Conservation (phyloP, 192 early-diverging fungal species). For the Coemansia furcata region DNA sequence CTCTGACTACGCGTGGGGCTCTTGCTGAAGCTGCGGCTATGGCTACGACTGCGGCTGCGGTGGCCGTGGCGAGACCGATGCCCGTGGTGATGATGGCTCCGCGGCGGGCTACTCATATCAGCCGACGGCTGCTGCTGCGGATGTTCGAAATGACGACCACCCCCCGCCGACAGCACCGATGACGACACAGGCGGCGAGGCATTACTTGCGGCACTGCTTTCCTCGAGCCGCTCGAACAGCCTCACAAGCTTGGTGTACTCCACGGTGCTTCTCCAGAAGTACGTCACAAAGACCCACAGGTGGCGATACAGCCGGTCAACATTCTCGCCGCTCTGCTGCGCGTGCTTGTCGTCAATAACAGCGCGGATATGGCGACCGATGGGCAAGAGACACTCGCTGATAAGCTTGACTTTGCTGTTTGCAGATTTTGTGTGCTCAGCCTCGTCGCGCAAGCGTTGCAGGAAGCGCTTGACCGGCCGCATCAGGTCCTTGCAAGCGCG, state of each 20-base stretch:
- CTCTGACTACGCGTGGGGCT: conserved; percentile 23
- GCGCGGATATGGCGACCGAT: conserved; percentile 55
- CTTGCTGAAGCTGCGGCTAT: conserved; percentile 16
- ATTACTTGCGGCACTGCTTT: conserved; percentile 20
- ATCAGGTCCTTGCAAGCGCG: conserved; percentile 66
- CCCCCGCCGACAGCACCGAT: conserved; percentile 1
- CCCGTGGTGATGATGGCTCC: background rate
- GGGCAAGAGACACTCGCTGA: conserved; percentile 59
- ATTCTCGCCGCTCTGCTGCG: conserved; percentile 30
- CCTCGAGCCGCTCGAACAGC: conserved; percentile 58
- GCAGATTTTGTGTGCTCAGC: conserved; percentile 53
- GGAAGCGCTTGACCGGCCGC: conserved; percentile 61
- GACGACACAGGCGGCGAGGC: background rate
- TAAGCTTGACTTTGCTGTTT: conserved; percentile 53
- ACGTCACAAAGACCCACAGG: conserved; percentile 69
- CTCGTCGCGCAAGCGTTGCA: conserved; percentile 59
- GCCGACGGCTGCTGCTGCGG: background rate
- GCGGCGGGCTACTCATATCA: background rate
- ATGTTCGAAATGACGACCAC: conserved; percentile 10
- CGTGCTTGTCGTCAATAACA: conserved; percentile 32
- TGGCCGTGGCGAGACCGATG: conserved; percentile 1
- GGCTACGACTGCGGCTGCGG: conserved; percentile 14
- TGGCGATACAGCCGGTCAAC: conserved; percentile 52
- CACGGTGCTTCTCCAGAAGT: conserved; percentile 65
- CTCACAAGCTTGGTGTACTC: conserved; percentile 54